These are phyloP conservation scores for Acorus gramineus DNA, from an alignment of 106 monocot species.

Conservation along the genomic window DNA sequence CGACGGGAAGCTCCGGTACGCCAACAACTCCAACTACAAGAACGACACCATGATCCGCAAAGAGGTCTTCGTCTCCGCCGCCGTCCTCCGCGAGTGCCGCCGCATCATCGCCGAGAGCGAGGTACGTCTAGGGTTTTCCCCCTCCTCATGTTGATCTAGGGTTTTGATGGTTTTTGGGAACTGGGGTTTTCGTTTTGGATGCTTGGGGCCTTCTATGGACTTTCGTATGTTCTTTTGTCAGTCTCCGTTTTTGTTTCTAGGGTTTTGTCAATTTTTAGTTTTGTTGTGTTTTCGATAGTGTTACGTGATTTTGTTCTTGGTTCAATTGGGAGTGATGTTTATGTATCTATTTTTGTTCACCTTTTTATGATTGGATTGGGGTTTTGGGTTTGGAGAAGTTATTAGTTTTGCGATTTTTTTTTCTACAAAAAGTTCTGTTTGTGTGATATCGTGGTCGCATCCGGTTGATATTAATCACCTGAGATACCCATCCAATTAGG, in stretches of 20 bases:
- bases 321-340: too few species aligned
- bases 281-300: neutral
- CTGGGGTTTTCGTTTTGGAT: too few species aligned
- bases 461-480: too few species aligned
- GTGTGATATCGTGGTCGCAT: too few species aligned
- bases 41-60: constrained; percentile 99
- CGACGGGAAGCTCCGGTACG: constrained; percentile 93
- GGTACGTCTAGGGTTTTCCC: constrained; percentile 16
- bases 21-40: constrained; percentile 99
- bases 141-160: neutral
- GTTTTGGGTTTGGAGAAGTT: too few species aligned
- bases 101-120: constrained; percentile 85
- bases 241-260: neutral
- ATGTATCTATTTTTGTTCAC: too few species aligned
- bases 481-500: too few species aligned
- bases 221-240: neutral
- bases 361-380: too few species aligned
- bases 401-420: too few species aligned
- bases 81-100: constrained; percentile 87
- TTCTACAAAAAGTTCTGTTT: too few species aligned
- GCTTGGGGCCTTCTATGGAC: too few species aligned
- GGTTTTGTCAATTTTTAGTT: neutral
- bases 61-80: constrained; percentile 87
- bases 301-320: neutral
- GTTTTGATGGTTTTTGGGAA: neutral